Conservation (phyloP, 2,329 filamentous ascomycete species). For the Monosporascus cannonballus region DNA sequence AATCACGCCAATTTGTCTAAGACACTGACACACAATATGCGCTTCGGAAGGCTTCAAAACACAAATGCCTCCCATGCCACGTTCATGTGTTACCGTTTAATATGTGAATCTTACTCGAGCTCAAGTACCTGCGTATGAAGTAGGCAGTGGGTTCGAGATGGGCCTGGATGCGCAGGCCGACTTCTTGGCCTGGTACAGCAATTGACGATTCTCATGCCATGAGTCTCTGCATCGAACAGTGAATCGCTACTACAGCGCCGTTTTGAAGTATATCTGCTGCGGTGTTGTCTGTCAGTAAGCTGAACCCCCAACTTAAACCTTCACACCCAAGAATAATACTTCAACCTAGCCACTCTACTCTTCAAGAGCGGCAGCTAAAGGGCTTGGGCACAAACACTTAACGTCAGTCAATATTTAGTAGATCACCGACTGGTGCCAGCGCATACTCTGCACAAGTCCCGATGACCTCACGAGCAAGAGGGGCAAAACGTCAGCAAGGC, state of each 20-base stretch:
- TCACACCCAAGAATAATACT: too few species aligned
- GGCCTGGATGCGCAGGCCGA: too few species aligned
- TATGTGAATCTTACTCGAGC: neutral
- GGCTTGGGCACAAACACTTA: neutral
- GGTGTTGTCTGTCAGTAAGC: too few species aligned
- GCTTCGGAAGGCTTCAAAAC: neutral
- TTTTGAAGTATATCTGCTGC: too few species aligned
- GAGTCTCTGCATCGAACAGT: too few species aligned
- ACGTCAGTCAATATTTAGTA: neutral
- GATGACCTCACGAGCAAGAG: neutral
- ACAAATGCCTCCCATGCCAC: neutral
- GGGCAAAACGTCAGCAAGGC: neutral
- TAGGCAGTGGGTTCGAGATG: neutral
- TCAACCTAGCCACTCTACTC: neutral
- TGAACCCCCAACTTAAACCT: too few species aligned
- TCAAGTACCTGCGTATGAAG: neutral
- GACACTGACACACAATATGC: conserved; percentile 5
- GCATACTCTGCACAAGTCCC: neutral
- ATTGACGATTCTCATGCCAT: too few species aligned
- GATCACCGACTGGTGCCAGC: neutral
- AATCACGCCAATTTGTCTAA: neutral
- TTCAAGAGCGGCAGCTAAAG: neutral
- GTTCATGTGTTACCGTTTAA: neutral
- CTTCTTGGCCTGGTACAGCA: too few species aligned
- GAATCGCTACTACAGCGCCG: too few species aligned